phyloP scores from a whole-genome alignment of 371 early-diverging fungal species.

The Capillidium rhysosporum region DNA sequence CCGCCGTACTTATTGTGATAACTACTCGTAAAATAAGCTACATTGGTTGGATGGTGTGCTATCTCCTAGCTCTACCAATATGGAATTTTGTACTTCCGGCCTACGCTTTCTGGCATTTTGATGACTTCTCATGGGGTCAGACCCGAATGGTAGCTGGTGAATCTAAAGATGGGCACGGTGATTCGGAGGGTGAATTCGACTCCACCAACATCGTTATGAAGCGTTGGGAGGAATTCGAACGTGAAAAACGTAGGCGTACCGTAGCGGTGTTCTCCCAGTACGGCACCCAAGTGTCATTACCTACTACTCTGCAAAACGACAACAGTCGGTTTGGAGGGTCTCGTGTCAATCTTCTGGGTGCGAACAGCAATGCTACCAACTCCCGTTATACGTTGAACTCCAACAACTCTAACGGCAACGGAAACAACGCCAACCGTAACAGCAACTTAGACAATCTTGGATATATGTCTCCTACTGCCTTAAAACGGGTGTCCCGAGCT shows the following conservation, averaged over 20 bases:
- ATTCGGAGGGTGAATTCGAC: slow-evolving; percentile 32
- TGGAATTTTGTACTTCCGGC: slow-evolving; percentile 90
- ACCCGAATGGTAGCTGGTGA: slow-evolving; percentile 75
- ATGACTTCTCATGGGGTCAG: slow-evolving; percentile 91
- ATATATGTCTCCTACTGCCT: neutral
- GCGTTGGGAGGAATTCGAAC: slow-evolving; percentile 41
- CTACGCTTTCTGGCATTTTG: slow-evolving; percentile 93
- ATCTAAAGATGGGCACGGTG: slow-evolving; percentile 14
- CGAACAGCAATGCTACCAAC: neutral
- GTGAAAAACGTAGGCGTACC: slow-evolving; percentile 12
- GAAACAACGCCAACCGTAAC: neutral
- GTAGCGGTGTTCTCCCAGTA: neutral
- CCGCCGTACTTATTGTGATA: slow-evolving; percentile 66
- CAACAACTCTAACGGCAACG: neutral
- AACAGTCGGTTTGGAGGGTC: neutral
- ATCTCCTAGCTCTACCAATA: slow-evolving; percentile 59
- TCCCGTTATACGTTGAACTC: neutral
- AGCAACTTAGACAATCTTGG: neutral
- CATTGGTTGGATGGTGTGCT: slow-evolving; percentile 57
- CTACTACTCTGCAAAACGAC: neutral
- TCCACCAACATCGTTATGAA: slow-evolving; percentile 36
- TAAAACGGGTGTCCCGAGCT: neutral
- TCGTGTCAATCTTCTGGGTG: neutral
- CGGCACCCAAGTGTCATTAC: neutral
- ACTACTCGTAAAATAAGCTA: slow-evolving; percentile 68